Percentiles rank a stretch among this genome's conserved stretches.
Evolutionary conservation across 129 eudicot species (phyloP).

Genomic region (Escallonia herrerae): DNA sequence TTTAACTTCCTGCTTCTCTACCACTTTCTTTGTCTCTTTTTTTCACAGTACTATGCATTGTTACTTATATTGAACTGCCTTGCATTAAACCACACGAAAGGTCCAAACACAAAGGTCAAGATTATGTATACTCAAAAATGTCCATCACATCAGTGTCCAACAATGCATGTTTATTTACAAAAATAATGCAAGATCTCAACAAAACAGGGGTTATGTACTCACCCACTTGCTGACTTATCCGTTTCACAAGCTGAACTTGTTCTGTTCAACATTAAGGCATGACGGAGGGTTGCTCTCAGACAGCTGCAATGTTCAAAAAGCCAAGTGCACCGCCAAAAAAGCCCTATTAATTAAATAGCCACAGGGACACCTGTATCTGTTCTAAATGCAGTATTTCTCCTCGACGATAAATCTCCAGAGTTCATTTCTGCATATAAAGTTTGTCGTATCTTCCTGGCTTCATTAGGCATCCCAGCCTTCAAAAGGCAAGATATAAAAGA

Average conservation of each 20-base stretch:
- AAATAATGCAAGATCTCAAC: neutral
- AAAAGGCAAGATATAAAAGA: conserved; percentile 58
- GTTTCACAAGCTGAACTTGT: conserved; percentile 8
- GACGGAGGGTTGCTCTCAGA: conserved; percentile 2
- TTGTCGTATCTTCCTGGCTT: conserved; percentile 61
- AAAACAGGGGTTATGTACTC: neutral
- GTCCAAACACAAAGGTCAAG: too few species aligned
- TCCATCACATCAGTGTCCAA: neutral
- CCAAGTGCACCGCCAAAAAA: conserved; percentile 8
- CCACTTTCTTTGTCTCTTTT: too few species aligned
- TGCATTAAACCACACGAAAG: too few species aligned
- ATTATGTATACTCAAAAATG: neutral
- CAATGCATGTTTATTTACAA: neutral
- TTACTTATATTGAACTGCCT: too few species aligned
- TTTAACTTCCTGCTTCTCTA: too few species aligned
- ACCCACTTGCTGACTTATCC: neutral
- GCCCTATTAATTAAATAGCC: conserved; percentile 38
- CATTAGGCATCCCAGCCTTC: conserved; percentile 86
- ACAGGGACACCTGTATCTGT: conserved; percentile 35
- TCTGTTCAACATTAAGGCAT: conserved; percentile 4
- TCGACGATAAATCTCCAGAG: conserved; percentile 24
- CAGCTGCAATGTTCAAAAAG: conserved; percentile 20
- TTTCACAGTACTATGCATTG: too few species aligned
- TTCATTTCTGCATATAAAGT: conserved; percentile 21
- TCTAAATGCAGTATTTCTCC: conserved; percentile 16